Base-by-base conservation (phyloP, 306 rosid species). In the Vachellia collinsii region DNA sequence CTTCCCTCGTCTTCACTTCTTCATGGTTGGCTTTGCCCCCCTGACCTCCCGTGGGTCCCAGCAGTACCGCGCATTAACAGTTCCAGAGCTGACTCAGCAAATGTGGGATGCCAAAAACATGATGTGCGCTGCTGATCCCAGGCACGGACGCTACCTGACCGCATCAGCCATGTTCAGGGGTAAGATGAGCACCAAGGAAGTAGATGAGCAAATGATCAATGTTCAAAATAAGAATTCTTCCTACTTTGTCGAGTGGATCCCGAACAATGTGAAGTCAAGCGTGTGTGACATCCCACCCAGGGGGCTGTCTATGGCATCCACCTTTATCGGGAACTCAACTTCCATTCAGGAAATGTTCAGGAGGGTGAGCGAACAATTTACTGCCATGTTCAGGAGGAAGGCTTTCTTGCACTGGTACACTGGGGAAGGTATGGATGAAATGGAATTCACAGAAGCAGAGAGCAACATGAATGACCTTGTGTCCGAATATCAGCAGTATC, bases 401-500 rank as follows among this genome's bases (percentile, higher is more conserved):
- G 91, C 91, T 88, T 88, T 88, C 86, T 88, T 88, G 88, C 91
- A 88, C 34, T 88, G 91, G 91, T 88, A 88, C 81, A 88, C 89
- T 2, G 91, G 91, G 3, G 91, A 88, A 77, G 91, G 91, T 41
- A 88, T 88, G 91, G 91, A 88, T 34, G 89, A 88, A 80, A 88
- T 88, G 91, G 91, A 88, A 77, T 88, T 88, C 83, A 88, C 91
- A 4, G 91, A 88, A 80, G 91, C 91, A 0, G 89, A 88, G 85
- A 88, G 91, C 86, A 88, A 88, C 47, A 88, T 88, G 91, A 88
- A 88, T 42, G 91, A 88, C 25, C 91, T 86, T 6, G 89, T 88
- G 53, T 88, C 91, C 0, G 91, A 88, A 70, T 88, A 88, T 79
- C 91, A 88, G 83, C 91, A 88, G 83, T 88, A 88, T 79, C 91